Percentiles rank a stretch among this genome's conserved stretches.
Evolutionary conservation across 768 basidiomycete genomes (phyloP).

Genomic region (Lactarius deliciosus): DNA sequence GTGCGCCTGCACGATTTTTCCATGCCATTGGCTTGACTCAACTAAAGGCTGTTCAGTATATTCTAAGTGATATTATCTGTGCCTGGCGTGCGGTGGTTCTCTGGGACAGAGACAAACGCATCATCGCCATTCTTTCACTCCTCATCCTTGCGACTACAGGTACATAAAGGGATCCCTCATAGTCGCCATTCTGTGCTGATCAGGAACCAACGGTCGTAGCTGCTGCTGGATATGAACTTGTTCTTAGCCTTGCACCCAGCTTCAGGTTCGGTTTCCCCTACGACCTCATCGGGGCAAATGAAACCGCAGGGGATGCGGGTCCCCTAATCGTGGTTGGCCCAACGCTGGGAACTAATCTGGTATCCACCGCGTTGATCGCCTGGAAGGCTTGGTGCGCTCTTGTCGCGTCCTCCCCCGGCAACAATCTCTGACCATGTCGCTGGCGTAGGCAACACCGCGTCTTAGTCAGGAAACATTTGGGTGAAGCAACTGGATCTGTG

Average conservation of each 20-base stretch:
- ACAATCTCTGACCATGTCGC: background rate
- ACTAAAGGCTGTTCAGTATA: background rate
- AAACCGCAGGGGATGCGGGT: too few relatives aligned
- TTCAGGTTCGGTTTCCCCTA: too few relatives aligned
- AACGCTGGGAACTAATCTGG: background rate
- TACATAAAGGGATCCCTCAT: background rate
- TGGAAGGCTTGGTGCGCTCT: background rate
- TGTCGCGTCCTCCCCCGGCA: background rate
- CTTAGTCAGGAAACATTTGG: background rate
- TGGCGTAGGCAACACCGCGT: background rate
- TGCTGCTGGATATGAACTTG: background rate
- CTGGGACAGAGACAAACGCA: constrained; percentile 3
- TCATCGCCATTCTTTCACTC: background rate
- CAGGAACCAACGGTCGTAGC: background rate
- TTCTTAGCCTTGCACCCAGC: background rate
- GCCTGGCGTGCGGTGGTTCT: constrained; percentile 5
- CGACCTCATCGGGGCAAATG: too few relatives aligned
- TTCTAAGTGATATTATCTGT: constrained; percentile 2
- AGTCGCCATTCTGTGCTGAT: background rate
- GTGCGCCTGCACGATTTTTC: background rate
- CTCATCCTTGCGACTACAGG: background rate
- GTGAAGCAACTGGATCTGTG: background rate
- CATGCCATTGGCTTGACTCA: too few relatives aligned
- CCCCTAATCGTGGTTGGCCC: constrained; percentile 1
- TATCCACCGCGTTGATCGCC: constrained; percentile 3